phyloP scores from a whole-genome alignment of 768 basidiomycete species.

The Suillus tomentosus region DNA sequence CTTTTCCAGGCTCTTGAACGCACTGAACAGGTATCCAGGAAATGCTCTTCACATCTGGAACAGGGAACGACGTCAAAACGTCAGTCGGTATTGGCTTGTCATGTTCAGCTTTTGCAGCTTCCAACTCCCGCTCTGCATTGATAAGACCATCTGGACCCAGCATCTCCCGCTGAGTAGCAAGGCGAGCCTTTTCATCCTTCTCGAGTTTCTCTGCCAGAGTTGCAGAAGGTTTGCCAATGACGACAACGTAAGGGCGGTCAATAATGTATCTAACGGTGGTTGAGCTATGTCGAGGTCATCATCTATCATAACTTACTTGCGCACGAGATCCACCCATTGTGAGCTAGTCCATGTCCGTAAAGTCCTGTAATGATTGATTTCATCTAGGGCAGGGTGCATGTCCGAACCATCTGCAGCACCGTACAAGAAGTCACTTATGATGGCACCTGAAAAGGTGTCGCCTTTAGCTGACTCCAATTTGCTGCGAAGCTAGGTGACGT shows the following conservation, averaged over 20 bases:
- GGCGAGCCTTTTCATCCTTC: constrained; percentile 74
- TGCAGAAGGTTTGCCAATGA: constrained; percentile 89
- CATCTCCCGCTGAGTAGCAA: constrained; percentile 63
- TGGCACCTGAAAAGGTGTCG: constrained; percentile 70
- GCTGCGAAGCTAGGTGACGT: constrained; percentile 64
- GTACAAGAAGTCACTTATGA: constrained; percentile 87
- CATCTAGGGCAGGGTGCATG: constrained; percentile 70
- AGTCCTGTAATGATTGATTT: constrained; percentile 68
- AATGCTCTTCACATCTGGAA: constrained; percentile 88
- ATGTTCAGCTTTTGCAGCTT: constrained; percentile 86
- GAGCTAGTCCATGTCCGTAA: constrained; percentile 71
- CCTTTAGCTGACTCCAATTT: constrained; percentile 82
- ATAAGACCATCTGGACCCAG: constrained; percentile 84
- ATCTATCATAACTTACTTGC: constrained; percentile 51
- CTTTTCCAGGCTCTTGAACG: constrained; percentile 60
- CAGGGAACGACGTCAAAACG: constrained; percentile 82
- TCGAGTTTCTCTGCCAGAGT: constrained; percentile 79
- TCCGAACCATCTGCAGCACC: constrained; percentile 83
- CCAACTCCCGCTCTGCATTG: constrained; percentile 64
- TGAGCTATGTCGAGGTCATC: background rate
- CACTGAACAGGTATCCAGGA: constrained; percentile 86
- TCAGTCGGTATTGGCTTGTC: constrained; percentile 79
- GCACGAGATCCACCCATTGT: constrained; percentile 78
- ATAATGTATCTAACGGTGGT: constrained; percentile 68
- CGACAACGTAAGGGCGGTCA: constrained; percentile 68